Base-by-base conservation (phyloP, 78 protist genomes). In the Dictyostelium citrinum region DNA sequence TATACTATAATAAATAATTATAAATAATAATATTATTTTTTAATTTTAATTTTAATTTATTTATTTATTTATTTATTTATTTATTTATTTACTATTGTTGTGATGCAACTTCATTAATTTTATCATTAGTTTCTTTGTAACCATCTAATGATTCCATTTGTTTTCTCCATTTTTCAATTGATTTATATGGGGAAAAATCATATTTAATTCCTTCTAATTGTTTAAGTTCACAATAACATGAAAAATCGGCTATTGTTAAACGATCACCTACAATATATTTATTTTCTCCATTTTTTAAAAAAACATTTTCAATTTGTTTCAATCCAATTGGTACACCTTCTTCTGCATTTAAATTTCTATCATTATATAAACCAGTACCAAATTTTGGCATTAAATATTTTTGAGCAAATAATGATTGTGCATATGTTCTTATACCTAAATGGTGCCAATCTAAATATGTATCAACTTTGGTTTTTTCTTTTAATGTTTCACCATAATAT, bases 391-490 rank as follows among this genome's bases (percentile, higher is more conserved):
- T 46, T 43, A 78, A 49, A 78, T 37, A 49, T 49, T 78, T 43
- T 49, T 78, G 68, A 14, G 61, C 29, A 55, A 80, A 80, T 29
- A 55, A 33, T 22, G 46, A 27, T 29, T 67, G 35, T 29, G 45
- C 51, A 29, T 16, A 41, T 0, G 55, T n/a, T 46, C 60, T 78
- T 4, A 77, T 24, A 9, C 72, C 72, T 33, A 58, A 27, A 80
- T 80, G 84, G n/a, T 58, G 74, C 84, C 84, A 80, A 55, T 80
- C 84, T 39, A 80, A 80, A 80, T 80, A 80, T 27, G 45, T 58
- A 58, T 80, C 84, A 7, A 80, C 46, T 22, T 55, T 49, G 0
- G 45, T 31, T 11, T 41, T 35, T 8, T 35, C 58, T 22, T 14
- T 11, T 22, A 75, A 16, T 75, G 49, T 43, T 39, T 41, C 29